phyloP scores from a whole-genome alignment of 1,284 basidiomycete species.

The Megacollybia platyphylla region DNA sequence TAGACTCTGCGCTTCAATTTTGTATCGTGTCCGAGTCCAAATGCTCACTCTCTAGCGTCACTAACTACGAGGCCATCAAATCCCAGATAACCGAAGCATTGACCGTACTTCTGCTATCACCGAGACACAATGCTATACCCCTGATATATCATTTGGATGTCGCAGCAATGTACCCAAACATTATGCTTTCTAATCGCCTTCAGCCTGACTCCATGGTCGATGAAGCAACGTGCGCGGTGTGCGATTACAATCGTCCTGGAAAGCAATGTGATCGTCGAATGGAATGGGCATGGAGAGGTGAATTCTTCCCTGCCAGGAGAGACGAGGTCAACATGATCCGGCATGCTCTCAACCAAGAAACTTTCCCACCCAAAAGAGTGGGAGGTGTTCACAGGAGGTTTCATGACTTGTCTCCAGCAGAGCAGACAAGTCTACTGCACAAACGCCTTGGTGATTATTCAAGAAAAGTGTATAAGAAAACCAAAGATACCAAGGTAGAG shows the following conservation, averaged over 20 bases:
- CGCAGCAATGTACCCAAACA: conserved; percentile 99
- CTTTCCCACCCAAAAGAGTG: conserved; percentile 75
- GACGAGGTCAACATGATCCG: conserved; percentile 99
- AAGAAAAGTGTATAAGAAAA: conserved; percentile 97
- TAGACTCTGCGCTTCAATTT: conserved; percentile 87
- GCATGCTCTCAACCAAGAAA: conserved; percentile 91
- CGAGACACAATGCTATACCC: conserved; percentile 80
- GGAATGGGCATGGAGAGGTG: conserved; percentile 98
- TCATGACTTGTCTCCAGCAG: conserved; percentile 72
- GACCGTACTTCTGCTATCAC: conserved; percentile 86
- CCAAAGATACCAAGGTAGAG: conserved; percentile 97
- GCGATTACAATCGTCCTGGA: conserved; percentile 95
- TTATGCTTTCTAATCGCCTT: conserved; percentile 99
- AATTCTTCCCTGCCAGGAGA: conserved; percentile 94
- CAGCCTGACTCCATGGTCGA: conserved; percentile 98
- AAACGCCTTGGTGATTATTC: conserved; percentile 98
- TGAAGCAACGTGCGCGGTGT: conserved; percentile 94
- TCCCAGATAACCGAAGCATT: conserved; percentile 67
- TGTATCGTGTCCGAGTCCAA: conserved; percentile 86
- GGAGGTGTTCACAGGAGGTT: conserved; percentile 73
- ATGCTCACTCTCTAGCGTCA: conserved; percentile 71
- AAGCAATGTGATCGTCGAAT: conserved; percentile 92
- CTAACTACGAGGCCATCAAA: conserved; percentile 93
- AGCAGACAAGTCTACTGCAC: conserved; percentile 88
- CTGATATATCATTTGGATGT: conserved; percentile 99